These are phyloP conservation scores for Exophiala viscosa DNA, from an alignment of 2,329 filamentous ascomycete species.

Conservation along the genomic window DNA sequence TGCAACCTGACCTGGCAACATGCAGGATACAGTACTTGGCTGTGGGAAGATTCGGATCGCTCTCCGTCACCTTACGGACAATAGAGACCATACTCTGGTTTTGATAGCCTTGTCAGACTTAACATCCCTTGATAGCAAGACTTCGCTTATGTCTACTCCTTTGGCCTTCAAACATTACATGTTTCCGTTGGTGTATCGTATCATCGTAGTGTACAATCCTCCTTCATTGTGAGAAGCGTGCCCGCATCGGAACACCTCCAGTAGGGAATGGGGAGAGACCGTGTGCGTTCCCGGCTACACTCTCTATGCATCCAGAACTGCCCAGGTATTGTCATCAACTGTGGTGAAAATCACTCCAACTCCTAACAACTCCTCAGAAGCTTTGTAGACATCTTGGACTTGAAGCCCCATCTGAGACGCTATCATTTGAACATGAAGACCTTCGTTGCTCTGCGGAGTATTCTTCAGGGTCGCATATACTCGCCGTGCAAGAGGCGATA, in stretches of 20 bases:
- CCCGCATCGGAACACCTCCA: neutral
- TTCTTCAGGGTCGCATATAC: conserved; percentile 69
- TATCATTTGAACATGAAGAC: conserved; percentile 75
- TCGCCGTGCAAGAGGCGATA: conserved; percentile 59
- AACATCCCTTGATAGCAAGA: too few species aligned
- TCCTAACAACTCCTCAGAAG: conserved; percentile 74
- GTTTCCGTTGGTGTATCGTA: conserved; percentile 5
- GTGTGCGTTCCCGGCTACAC: neutral
- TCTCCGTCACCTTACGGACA: too few species aligned
- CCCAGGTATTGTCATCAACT: conserved; percentile 89
- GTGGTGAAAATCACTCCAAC: conserved; percentile 82
- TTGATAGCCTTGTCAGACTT: conserved; percentile 2
- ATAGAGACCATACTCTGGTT: too few species aligned
- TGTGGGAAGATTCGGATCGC: neutral
- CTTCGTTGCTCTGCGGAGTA: conserved; percentile 71
- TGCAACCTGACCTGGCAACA: too few species aligned
- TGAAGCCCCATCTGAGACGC: conserved; percentile 63
- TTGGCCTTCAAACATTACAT: neutral
- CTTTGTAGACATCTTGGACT: conserved; percentile 66
- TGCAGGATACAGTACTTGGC: too few species aligned
- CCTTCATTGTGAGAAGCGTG: neutral
- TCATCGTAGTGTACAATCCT: conserved; percentile 4
- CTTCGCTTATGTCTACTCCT: conserved; percentile 10
- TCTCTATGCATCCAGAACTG: conserved; percentile 61
- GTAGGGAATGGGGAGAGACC: neutral